Evolutionary conservation across 2,329 filamentous ascomycete genomes (phyloP).

Genomic region (Cryphonectria radicalis): DNA sequence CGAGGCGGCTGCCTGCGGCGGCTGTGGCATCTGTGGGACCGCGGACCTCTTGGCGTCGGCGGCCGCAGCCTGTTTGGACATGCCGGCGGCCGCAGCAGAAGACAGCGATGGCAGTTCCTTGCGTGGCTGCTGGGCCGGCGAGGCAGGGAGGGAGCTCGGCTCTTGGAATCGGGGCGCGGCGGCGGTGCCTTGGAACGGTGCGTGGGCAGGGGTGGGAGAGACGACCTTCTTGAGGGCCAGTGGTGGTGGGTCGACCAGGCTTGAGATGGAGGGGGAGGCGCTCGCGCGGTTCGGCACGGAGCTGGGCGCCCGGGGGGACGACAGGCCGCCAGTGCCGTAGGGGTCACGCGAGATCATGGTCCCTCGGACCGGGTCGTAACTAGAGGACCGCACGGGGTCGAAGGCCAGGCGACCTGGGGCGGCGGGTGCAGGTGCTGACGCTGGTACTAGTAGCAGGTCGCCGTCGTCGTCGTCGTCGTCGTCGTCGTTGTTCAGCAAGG

Average conservation of each 20-base stretch:
- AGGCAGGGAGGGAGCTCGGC: slow-evolving; percentile 38
- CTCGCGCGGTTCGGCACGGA: slow-evolving; percentile 71
- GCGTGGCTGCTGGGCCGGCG: slow-evolving; percentile 37
- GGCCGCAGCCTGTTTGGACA: slow-evolving; percentile 33
- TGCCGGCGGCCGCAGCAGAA: slow-evolving; percentile 18
- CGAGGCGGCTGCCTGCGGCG: slow-evolving; percentile 30
- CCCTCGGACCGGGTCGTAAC: slow-evolving; percentile 66
- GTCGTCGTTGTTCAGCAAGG: slow-evolving; percentile 59
- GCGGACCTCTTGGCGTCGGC: slow-evolving; percentile 43
- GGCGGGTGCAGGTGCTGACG: slow-evolving; percentile 48
- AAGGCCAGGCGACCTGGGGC: slow-evolving; percentile 81
- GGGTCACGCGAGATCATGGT: slow-evolving; percentile 61
- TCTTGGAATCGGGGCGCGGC: slow-evolving; percentile 35
- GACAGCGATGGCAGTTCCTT: slow-evolving; percentile 34
- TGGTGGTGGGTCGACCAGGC: slow-evolving; percentile 73
- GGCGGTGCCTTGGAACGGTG: slow-evolving; percentile 37
- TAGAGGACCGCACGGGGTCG: slow-evolving; percentile 83
- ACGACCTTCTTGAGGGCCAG: slow-evolving; percentile 45
- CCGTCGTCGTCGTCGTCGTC: slow-evolving; percentile 45
- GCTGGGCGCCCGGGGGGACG: slow-evolving; percentile 54
- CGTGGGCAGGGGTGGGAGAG: slow-evolving; percentile 45
- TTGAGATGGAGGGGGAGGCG: slow-evolving; percentile 89
- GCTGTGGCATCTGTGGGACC: slow-evolving; percentile 39
- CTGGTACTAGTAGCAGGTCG: slow-evolving; percentile 41
- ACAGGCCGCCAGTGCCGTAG: slow-evolving; percentile 49